Evolutionary conservation across 75 land plant genomes (phyloP), one percentile per base, ranked within the genome.

Genomic region (Pseudotsuga menziesii): DNA sequence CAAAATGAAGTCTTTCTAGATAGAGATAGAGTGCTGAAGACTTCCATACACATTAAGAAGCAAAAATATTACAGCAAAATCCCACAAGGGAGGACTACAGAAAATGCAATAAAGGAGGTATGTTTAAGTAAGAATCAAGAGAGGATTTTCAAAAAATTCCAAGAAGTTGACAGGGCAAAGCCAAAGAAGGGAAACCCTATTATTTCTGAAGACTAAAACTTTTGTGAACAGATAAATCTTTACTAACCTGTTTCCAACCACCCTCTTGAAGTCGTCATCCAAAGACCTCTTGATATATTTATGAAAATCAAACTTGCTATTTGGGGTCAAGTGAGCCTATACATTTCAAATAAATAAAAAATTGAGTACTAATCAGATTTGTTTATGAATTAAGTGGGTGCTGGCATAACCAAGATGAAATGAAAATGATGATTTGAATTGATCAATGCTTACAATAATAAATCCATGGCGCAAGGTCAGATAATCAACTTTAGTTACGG

Each of bases 241-340:
- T 54, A 52, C 62, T 58, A 76, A 90, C 98, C 92, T 94, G 76
- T 91, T 90, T 58, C 98, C 91, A 36, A 92, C 92, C 60, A 94
- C 86, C 56, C 85, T 84, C 82, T 83, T 91, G 77, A 94, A 92
- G 77, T 94, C 94, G 56, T 35, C 80, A 70, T 92, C 89, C 44
- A 91, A 81, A 56, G 87, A 75, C 20, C 91, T 79, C 67, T 75
- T 58, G 81, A 94, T 90, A 80, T 88, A 92, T 71, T 83, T 77
- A 78, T 91, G 85, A 76, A 94, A 92, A 69, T 92, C 61, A 56
- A 88, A 92, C 7, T 82, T 78, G 41, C 73, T 82, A 61, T 74
- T 82, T 16, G 29, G 20, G 14, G 56, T 69, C 63, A 80, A 88
- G 71, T 90, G 92, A 3, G 55, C 72, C 92, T 90, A 25, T 11